Percentiles rank a stretch among this genome's conserved stretches.
phyloP scores from a whole-genome alignment of 2,329 filamentous ascomycete genomes.

The Fusarium nodosum region DNA sequence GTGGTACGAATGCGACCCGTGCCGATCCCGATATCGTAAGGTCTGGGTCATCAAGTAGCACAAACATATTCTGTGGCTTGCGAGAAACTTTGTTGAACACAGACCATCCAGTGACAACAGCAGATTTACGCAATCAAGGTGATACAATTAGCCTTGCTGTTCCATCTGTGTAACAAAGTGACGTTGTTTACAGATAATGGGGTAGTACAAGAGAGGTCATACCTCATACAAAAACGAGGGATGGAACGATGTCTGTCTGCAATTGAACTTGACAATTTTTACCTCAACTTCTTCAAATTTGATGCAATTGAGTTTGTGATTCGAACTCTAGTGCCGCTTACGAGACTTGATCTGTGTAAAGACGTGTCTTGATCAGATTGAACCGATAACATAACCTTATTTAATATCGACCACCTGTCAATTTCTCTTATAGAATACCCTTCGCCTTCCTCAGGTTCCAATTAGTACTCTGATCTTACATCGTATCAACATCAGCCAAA shows the following conservation, averaged over 20 bases:
- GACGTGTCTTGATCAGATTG: not conserved
- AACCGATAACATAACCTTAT: not conserved
- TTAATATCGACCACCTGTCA: not conserved
- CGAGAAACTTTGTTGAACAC: not conserved
- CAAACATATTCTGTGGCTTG: not conserved
- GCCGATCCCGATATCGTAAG: not conserved
- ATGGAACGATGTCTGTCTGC: not conserved
- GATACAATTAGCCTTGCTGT: not conserved
- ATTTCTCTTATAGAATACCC: fast-evolving
- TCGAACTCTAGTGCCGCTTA: not conserved
- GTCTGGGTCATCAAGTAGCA: not conserved
- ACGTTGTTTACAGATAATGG: not conserved
- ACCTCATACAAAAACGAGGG: not conserved
- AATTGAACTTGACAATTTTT: fast-evolving
- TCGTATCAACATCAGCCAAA: not conserved
- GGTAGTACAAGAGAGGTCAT: not conserved
- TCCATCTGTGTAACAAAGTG: not conserved
- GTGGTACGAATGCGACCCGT: not conserved
- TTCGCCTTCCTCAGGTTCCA: too few relatives aligned
- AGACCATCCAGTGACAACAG: not conserved
- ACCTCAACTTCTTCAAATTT: fast-evolving
- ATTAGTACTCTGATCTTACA: too few relatives aligned
- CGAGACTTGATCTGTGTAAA: not conserved
- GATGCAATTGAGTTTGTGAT: not conserved
- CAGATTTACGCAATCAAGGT: not conserved